Evolutionary conservation across 1,139 yeast genomes (phyloP), one percentile per base, ranked within the genome.

Genomic region (Pichia sp.): DNA sequence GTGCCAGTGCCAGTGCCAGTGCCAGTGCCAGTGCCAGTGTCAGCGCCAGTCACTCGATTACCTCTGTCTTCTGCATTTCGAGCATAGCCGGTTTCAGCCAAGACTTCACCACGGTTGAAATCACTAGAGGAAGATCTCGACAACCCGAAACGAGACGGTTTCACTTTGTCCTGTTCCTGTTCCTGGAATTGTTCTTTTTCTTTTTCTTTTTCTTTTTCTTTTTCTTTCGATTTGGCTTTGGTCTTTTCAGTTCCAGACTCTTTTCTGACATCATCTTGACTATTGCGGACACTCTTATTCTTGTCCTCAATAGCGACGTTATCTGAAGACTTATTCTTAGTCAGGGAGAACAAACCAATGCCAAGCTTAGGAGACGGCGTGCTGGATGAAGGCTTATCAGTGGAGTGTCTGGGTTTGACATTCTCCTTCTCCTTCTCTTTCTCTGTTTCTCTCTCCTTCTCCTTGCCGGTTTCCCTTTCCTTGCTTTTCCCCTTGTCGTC

Each of bases 281-380:
- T 16, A 16, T 16, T 16, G 23, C 23, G 23, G 23, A 16, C 23
- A 16, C 23, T 16, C 23, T 16, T 16, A 16, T 16, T 16, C 23
- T 16, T 16, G 23, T 16, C 23, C 2, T 16, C 23, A 16, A 16
- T 16, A 16, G 23, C 23, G 7, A 31, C 33, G 10, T 31, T 44
- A 11, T 47, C 49, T 33, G n/a, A 40, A 11, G 50, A 44, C 41
- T 44, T 46, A 33, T 44, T 44, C 11, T 23, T 34, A 34, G 36
- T 7, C 9, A 34, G 29, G 3, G 44, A 36, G 35, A 47, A 45
- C 8, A 47, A 41, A 4, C 48, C 46, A 11, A 41, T 38, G 8
- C 50, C 48, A 11, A 45, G 28, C 27, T 45, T 47, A 27, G 50
- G 50, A 10, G 50, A 47, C 47, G 42, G 40, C 42, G 43, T 16